Evolutionary conservation across 2,329 filamentous ascomycete genomes (phyloP).

Genomic region (Spiromastix sp.): DNA sequence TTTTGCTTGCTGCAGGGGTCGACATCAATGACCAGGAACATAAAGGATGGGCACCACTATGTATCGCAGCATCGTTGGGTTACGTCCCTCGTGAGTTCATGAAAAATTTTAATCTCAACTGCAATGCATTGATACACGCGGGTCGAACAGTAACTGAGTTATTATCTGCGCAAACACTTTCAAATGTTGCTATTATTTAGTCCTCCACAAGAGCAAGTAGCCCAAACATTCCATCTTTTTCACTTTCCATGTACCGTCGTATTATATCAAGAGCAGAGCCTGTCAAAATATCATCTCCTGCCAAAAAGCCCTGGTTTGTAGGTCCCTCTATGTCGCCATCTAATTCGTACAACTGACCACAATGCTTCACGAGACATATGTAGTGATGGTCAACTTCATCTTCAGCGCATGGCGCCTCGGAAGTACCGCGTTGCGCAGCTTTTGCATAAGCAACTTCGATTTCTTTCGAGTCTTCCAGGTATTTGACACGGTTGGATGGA

Average conservation of each 20-base stretch:
- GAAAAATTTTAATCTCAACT: conserved; percentile 2
- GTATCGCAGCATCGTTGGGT: conserved; percentile 5
- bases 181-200: neutral
- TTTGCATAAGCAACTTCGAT: conserved; percentile 5
- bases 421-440: conserved; percentile 7
- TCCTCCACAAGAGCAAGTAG: conserved; percentile 6
- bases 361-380: conserved; percentile 9
- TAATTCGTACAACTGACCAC: conserved; percentile 7
- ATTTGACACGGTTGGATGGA: conserved; percentile 1
- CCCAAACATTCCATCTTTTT: conserved; percentile 4
- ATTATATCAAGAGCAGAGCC: conserved; percentile 1
- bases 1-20: conserved; percentile 1
- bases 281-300: conserved; percentile 4
- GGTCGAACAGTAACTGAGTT: conserved; percentile 1
- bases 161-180: neutral
- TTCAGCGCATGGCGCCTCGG: conserved; percentile 7
- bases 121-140: conserved; percentile 1
- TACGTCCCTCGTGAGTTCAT: conserved; percentile 1
- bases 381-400: conserved; percentile 11
- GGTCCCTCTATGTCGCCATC: conserved; percentile 4
- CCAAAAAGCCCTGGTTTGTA: conserved; percentile 3
- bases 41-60: conserved; percentile 5
- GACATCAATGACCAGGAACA: conserved; percentile 6
- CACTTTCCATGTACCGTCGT: conserved; percentile 7
- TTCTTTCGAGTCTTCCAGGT: conserved; percentile 5